phyloP scores from a whole-genome alignment of 371 early-diverging fungal genomes.

The Smittium culicis region DNA sequence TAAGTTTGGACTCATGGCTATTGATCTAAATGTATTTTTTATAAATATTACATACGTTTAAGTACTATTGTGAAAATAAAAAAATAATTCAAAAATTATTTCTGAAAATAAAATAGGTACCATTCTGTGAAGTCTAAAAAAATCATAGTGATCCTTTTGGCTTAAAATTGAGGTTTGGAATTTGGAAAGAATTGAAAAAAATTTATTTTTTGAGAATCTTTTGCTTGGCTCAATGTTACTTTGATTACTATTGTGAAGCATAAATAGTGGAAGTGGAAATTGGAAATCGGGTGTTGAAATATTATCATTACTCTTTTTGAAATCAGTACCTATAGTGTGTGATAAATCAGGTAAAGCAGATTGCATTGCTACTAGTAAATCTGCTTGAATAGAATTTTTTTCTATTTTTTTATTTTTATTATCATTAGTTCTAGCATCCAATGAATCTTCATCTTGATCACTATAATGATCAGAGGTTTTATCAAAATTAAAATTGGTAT shows the following conservation, averaged over 20 bases:
- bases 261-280: not conserved
- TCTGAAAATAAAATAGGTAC: not conserved
- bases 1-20: no score
- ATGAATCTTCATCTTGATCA: not conserved
- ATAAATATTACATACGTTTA: not conserved
- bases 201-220: not conserved
- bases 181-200: not conserved
- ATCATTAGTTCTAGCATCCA: no score
- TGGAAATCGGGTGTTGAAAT: not conserved
- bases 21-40: no score
- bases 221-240: not conserved
- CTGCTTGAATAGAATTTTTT: no score
- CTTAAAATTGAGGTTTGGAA: not conserved
- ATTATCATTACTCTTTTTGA: not conserved
- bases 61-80: not conserved
- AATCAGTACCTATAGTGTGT: no score
- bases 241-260: not conserved
- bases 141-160: not conserved
- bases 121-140: not conserved
- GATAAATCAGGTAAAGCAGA: no score
- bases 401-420: no score
- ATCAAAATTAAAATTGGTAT: no score
- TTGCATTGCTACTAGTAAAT: no score
- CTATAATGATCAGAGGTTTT: not conserved
- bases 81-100: not conserved